Base-by-base conservation (phyloP, 345 rosid species). In the Laguncularia racemosa region DNA sequence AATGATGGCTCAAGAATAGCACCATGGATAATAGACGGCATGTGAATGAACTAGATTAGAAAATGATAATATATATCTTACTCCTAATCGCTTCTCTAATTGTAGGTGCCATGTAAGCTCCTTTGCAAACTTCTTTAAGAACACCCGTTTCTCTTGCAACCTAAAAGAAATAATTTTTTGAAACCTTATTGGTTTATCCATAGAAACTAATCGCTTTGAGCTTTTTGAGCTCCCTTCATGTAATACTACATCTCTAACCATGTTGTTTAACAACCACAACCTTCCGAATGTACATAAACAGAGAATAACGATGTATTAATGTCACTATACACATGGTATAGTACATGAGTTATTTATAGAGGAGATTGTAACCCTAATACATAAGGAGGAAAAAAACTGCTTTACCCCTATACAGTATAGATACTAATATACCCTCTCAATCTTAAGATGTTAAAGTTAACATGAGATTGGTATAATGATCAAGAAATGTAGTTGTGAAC, bases 71-170 rank as follows among this genome's bases (percentile, higher is more conserved):
- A 63, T 45, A 48, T 47, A 63, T 9, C 48, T 55, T 84, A 93
- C 97, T 89, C 99, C 81, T 73, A 93, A 68, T 71, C 95, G 83
- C 77, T 87, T 93, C 78, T 93, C 99, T 17, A 93, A 66, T 57
- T 93, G 97, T 60, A 87, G 73, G 56, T 97, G 95, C 96, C 96
- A 93, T 57, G 97, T 85, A 61, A 93, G 85, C 75, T 93, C 99
- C 78, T 93, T 97, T 58, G 89, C 97, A 48, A 45, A 95, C 97
- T 69, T 84, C 96, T 80, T 79, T 83, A 19, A 93, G 95, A 63
- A 96, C 99, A 46, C 99, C 96, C 0, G 96, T 85, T 66, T 93
- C 99, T 59, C 88, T 76, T 62, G 99, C 89, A 75, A 96, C 91
- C 99, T 93, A 62, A 44, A 33, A 33, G 40, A 33, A 4, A 33